A percentile compares a stretch with the other conserved stretches of the same genome.
These are phyloP conservation scores for Paraconiothyrium sp. DNA, from an alignment of 2,329 filamentous ascomycete species.

Conservation along the genomic window DNA sequence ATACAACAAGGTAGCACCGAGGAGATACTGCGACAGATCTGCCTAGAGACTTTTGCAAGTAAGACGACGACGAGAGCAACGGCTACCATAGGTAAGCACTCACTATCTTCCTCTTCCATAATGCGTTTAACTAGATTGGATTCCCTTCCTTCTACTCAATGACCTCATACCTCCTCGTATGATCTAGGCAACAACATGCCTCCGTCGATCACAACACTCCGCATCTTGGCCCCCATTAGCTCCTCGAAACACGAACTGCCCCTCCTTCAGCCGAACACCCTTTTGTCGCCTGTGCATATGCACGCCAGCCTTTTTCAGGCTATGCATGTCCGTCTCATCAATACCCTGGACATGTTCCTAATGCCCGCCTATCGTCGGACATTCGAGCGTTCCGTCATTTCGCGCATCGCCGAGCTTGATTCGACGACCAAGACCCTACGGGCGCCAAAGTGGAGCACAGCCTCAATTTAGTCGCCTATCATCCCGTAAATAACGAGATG, in stretches of 20 bases:
- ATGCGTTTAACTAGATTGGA: too few relatives aligned
- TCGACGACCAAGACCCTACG: background rate
- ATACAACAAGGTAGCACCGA: too few relatives aligned
- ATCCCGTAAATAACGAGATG: conserved; percentile 1
- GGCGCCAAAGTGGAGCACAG: conserved; percentile 4
- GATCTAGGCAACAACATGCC: background rate
- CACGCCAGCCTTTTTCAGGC: background rate
- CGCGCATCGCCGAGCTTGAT: conserved; percentile 1
- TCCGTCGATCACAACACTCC: background rate
- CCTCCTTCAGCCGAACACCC: background rate
- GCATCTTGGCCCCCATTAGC: background rate
- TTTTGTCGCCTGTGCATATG: background rate
- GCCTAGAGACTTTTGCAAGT: too few relatives aligned
- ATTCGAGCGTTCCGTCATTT: background rate
- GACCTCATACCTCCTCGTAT: background rate
- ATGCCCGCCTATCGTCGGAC: background rate
- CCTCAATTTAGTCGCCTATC: background rate
- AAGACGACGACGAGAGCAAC: too few relatives aligned
- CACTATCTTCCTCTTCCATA: too few relatives aligned
- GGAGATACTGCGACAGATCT: too few relatives aligned
- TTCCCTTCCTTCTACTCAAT: background rate
- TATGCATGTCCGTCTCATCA: background rate
- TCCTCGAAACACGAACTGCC: background rate
- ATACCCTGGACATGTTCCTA: background rate
- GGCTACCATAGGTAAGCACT: too few relatives aligned